A percentile compares a stretch with the other conserved stretches of the same genome.
Evolutionary conservation across 2,329 filamentous ascomycete genomes (phyloP).

Genomic region (Byssochlamys sp.): DNA sequence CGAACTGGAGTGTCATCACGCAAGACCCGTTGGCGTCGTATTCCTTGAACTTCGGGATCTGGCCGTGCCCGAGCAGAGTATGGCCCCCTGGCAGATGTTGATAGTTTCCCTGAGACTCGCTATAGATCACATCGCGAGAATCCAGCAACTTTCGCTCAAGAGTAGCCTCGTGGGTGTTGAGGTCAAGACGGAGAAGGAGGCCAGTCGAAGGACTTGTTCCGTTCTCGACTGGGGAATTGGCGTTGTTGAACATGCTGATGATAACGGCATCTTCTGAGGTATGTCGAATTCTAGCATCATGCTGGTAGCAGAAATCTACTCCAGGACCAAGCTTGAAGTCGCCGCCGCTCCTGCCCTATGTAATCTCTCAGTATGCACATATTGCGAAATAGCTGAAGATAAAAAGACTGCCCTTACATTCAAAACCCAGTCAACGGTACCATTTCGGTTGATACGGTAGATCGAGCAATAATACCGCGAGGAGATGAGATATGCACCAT

Average conservation of each 20-base stretch:
- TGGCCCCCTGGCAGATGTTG: conserved; percentile 2
- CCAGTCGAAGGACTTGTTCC: conserved; percentile 3
- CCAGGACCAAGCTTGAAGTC: conserved; percentile 7
- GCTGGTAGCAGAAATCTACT: conserved; percentile 8
- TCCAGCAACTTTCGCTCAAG: conserved; percentile 2
- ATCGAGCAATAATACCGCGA: conserved; percentile 4
- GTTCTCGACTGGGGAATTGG: conserved; percentile 2
- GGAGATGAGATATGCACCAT: conserved; percentile 6
- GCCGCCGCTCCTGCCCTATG: conserved; percentile 7
- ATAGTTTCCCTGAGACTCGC: conserved; percentile 6
- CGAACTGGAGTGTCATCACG: conserved; percentile 2
- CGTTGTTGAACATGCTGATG: conserved; percentile 3
- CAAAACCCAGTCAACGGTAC: conserved; percentile 4
- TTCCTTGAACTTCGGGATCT: conserved; percentile 6
- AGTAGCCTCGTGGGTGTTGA: conserved; percentile 3
- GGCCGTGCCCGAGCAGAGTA: conserved; percentile 4
- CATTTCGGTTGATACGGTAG: conserved; percentile 1
- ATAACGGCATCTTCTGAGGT: neutral
- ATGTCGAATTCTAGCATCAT: conserved; percentile 1
- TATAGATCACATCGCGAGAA: neutral
- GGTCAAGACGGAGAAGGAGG: conserved; percentile 4
- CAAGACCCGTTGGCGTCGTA: conserved; percentile 3
- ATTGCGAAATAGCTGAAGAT: neutral
- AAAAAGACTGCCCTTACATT: conserved; percentile 2
- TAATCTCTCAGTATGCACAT: neutral